These are phyloP conservation scores for Erysimum cheiranthoides DNA, from an alignment of 345 rosid species.

Conservation along the genomic window DNA sequence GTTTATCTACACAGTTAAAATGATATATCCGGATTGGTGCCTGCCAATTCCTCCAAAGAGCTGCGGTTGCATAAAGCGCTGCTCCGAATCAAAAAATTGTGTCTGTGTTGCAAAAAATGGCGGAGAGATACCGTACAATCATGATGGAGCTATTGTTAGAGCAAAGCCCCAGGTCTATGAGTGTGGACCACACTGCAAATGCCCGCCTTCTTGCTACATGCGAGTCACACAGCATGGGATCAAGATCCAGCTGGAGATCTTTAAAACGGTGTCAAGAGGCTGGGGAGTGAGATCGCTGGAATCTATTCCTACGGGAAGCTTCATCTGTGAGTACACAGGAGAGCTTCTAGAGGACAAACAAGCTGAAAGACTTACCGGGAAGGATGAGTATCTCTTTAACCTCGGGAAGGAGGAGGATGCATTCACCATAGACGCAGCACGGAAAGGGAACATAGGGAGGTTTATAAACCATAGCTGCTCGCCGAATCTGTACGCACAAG, in stretches of 20 bases:
- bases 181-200: constrained; percentile 78
- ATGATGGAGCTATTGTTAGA: constrained; percentile 69
- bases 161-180: constrained; percentile 69
- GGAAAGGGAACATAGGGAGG: constrained; percentile 72
- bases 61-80: constrained; percentile 60
- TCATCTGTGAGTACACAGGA: constrained; percentile 82
- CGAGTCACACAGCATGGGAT: constrained; percentile 74
- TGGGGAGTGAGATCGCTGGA: constrained; percentile 85
- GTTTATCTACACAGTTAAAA: constrained; percentile 56
- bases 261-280: constrained; percentile 74
- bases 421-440: constrained; percentile 79
- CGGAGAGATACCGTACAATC: constrained; percentile 72
- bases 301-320: constrained; percentile 76
- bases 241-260: constrained; percentile 72
- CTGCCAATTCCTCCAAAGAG: constrained; percentile 52
- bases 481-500: constrained; percentile 80
- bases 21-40: constrained; percentile 63
- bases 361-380: constrained; percentile 65
- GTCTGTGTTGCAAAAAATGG: constrained; percentile 64
- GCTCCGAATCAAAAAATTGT: constrained; percentile 62
- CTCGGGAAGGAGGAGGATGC: constrained; percentile 57
- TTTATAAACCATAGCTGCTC: constrained; percentile 89
- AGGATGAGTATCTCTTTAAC: constrained; percentile 86
- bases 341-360: constrained; percentile 76
- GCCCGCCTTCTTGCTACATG: constrained; percentile 74